A percentile compares a stretch with the other conserved stretches of the same genome.
Conservation (phyloP, 345 rosid genomes). For the Carallia pectinifolia region DNA sequence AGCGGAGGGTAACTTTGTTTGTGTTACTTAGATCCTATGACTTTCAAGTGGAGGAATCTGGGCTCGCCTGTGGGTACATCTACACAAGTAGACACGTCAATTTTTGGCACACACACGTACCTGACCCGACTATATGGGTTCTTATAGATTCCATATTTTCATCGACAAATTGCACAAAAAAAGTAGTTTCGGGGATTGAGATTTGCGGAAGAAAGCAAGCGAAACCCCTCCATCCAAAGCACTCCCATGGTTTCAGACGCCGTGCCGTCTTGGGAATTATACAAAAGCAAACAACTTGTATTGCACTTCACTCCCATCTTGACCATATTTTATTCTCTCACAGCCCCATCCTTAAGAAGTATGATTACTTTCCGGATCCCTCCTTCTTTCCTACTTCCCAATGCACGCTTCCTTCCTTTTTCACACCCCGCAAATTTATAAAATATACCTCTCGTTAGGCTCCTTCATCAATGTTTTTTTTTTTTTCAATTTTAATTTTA, state of each 20-base stretch:
- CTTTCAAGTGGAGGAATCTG: too few species aligned
- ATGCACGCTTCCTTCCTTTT: background rate
- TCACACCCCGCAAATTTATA: too few species aligned
- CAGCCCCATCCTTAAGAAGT: background rate
- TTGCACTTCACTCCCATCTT: conserved; percentile 42
- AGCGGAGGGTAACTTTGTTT: too few species aligned
- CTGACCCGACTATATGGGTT: too few species aligned
- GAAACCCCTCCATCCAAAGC: conserved; percentile 29
- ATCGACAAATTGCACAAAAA: background rate
- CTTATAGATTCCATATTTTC: too few species aligned
- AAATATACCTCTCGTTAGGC: too few species aligned
- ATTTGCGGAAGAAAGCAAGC: conserved; percentile 25
- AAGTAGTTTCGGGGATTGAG: conserved; percentile 30
- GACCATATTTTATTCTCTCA: background rate
- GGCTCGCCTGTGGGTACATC: too few species aligned
- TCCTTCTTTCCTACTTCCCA: conserved; percentile 8
- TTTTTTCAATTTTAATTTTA: too few species aligned
- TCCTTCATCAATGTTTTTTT: too few species aligned
- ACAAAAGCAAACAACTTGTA: conserved; percentile 27
- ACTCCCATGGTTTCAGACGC: conserved; percentile 42
- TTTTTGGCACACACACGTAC: too few species aligned
- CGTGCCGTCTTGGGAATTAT: conserved; percentile 70
- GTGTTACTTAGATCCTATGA: too few species aligned
- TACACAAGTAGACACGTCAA: too few species aligned
- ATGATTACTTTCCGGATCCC: background rate